Base-by-base conservation (phyloP, 1,284 basidiomycete species). In the Cutaneotrichosporon spelunceum region DNA sequence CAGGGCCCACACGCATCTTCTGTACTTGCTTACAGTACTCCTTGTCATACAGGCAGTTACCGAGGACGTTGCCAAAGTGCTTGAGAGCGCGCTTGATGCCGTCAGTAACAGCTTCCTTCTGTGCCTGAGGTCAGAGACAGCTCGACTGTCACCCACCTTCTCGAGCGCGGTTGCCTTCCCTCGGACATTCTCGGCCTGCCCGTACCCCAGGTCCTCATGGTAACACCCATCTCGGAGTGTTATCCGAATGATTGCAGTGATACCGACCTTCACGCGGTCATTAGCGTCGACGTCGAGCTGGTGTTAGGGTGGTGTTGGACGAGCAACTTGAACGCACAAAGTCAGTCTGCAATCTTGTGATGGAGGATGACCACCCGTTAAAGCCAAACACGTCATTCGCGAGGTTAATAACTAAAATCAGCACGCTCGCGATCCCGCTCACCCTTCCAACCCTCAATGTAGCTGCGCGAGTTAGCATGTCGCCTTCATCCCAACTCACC, bases 381-480 rank as follows among this genome's bases (percentile, higher is more conserved):
- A 93, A 97, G 1, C 95, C 95, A 80, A 99, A 99, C 39, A 99
- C 90, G 70, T 99, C 94, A 76, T 99, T 99, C 1, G 95, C 95
- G 26, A 99, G 83, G 70, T 92, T 93, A 76, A 97, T 93, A 34
- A 92, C 87, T 80, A 56, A 13, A 5, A 54, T 59, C 16, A 63
- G 57, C 30, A 8, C 21, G 16, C 27, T 42, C 39, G 5, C n/a
- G 26, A 36, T 49, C 23, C 19, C 2, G 19, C 11, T 45, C 48
- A 80, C 79, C 76, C 80, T 93, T 94, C 93, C 94, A 98, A 0
- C 95, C 96, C 76, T 98, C 95, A 3, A 92, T 88, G 73, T 99
- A 99, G 9, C 91, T 94, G 59, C 14, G 1, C 14, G n/a, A 23
- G 27, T 63, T 53, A 66, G 62, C 29, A 14, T 8, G 4, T n/a